Percentiles rank a stretch among this genome's conserved stretches.
Conservation (phyloP, 208 protist genomes). For the Leishmania turanica region DNA sequence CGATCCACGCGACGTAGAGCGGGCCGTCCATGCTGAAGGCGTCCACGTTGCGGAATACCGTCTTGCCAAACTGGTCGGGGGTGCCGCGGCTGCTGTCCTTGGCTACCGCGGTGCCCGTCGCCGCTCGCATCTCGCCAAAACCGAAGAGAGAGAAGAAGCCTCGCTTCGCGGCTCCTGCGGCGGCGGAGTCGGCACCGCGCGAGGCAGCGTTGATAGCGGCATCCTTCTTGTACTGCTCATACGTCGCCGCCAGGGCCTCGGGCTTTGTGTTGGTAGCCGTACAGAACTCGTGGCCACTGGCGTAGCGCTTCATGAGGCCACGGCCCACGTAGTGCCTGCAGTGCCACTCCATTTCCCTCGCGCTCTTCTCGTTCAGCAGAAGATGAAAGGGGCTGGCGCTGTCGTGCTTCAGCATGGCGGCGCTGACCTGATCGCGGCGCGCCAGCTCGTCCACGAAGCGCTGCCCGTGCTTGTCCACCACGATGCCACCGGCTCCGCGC, state of each 20-base stretch:
- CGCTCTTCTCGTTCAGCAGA: constrained; percentile 56
- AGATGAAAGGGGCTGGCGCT: constrained; percentile 56
- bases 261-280: constrained; percentile 42
- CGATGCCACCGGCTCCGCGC: constrained; percentile 91
- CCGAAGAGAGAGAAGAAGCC: constrained; percentile 46
- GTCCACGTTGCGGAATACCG: constrained; percentile 67
- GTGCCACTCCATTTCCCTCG: constrained; percentile 74
- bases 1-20: constrained; percentile 79
- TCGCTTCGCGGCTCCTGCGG: constrained; percentile 3
- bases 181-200: constrained; percentile 6
- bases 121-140: not conserved
- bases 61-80: constrained; percentile 85
- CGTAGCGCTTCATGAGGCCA: constrained; percentile 73
- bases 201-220: constrained; percentile 29
- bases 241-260: constrained; percentile 37
- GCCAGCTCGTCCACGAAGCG: constrained; percentile 87
- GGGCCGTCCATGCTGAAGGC: constrained; percentile 48
- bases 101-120: constrained; percentile 1
- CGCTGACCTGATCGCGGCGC: constrained; percentile 89
- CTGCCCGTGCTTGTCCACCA: constrained; percentile 55
- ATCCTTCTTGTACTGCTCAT: constrained; percentile 55
- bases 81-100: constrained; percentile 16
- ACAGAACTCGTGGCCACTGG: constrained; percentile 44
- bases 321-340: constrained; percentile 81
- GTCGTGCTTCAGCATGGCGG: constrained; percentile 61